Conservation (phyloP, 805 yeast genomes). For the Suhomyces tanzawaensis region DNA sequence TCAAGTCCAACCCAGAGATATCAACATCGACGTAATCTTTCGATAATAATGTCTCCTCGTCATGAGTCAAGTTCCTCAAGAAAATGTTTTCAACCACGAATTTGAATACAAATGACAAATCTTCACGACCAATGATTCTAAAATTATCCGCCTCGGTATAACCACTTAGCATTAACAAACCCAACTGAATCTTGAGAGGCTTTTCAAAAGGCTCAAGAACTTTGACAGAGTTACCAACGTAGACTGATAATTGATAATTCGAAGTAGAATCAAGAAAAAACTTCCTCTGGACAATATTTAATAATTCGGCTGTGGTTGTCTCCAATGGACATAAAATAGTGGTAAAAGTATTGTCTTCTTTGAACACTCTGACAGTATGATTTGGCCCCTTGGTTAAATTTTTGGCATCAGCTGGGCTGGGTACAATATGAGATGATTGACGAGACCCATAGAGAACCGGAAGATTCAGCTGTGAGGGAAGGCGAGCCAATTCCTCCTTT, state of each 20-base stretch:
- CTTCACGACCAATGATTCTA: conserved; percentile 79
- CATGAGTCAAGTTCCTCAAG: conserved; percentile 59
- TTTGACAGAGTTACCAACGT: conserved; percentile 74
- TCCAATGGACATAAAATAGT: conserved; percentile 78
- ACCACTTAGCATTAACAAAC: conserved; percentile 71
- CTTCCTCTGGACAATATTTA: conserved; percentile 71
- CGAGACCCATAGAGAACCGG: conserved; percentile 37
- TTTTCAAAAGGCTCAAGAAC: conserved; percentile 68
- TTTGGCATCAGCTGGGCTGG: conserved; percentile 8
- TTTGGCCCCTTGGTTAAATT: conserved; percentile 28
- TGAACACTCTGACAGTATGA: conserved; percentile 68
- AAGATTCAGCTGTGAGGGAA: conserved; percentile 10
- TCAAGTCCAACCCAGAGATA: conserved; percentile 68
- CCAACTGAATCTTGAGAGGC: conserved; percentile 76
- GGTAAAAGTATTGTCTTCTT: conserved; percentile 80
- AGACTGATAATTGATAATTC: conserved; percentile 71
- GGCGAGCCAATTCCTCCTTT: neutral
- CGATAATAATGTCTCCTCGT: conserved; percentile 64
- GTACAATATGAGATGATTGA: conserved; percentile 17
- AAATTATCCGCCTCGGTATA: conserved; percentile 74
- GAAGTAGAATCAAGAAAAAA: conserved; percentile 68
- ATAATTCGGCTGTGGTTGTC: conserved; percentile 71
- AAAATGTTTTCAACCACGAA: conserved; percentile 68
- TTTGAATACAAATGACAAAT: conserved; percentile 76
- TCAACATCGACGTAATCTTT: conserved; percentile 72